Conservation (phyloP, 176 grass and related monocot genomes). For the Carex pumila region DNA sequence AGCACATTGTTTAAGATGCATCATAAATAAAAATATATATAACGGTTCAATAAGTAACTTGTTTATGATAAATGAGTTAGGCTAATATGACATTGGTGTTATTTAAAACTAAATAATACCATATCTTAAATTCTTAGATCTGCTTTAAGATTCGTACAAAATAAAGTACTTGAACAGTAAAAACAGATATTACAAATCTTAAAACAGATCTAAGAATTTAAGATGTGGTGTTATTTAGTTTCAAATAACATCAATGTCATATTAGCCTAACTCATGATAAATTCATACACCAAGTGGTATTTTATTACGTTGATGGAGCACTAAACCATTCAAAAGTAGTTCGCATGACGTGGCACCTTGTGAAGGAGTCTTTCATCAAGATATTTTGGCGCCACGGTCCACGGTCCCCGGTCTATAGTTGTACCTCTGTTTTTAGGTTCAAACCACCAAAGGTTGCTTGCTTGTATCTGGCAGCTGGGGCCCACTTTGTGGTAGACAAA, state of each 20-base stretch:
- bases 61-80: not conserved
- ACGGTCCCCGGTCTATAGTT: not conserved
- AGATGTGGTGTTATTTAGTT: no score
- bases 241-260: no score
- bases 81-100: no score
- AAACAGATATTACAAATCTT: no score
- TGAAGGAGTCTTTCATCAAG: not conserved
- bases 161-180: no score
- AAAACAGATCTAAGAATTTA: no score
- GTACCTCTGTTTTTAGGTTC: not conserved
- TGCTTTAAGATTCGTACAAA: no score
- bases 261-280: no score
- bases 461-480: not conserved
- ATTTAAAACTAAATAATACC: no score
- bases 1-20: not conserved
- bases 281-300: not conserved
- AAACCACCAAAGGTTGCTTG: not conserved
- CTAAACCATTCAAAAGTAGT: not conserved
- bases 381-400: not conserved
- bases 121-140: no score
- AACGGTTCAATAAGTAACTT: no score
- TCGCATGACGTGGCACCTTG: not conserved
- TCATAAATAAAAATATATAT: not conserved
- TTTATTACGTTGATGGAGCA: constrained; percentile 2
- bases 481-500: not conserved